A percentile compares a stretch with the other conserved stretches of the same genome.
phyloP scores from a whole-genome alignment of 345 rosid genomes.

The Lumnitzera racemosa region DNA sequence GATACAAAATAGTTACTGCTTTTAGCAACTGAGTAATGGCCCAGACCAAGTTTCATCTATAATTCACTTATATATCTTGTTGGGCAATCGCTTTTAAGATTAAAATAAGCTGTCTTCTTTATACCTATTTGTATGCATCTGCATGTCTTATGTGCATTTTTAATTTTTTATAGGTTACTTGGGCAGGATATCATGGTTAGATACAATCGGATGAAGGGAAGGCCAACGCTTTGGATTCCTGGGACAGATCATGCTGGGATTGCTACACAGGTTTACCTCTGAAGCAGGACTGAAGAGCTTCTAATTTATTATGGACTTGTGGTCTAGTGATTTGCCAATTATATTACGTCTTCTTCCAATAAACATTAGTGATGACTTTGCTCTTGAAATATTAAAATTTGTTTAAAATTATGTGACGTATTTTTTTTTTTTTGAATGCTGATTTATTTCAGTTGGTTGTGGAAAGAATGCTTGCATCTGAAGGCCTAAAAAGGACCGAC shows the following conservation, averaged over 20 bases:
- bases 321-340: no score
- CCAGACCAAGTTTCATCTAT: no score
- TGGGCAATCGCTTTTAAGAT: no score
- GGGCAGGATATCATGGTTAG: slow-evolving; percentile 82
- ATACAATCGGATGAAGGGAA: slow-evolving; percentile 88
- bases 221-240: slow-evolving; percentile 96
- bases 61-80: no score
- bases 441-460: slow-evolving; percentile 65
- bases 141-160: neutral
- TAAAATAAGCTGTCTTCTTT: no score
- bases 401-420: slow-evolving; percentile 15
- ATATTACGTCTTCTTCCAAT: no score
- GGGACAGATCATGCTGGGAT: slow-evolving; percentile 99
- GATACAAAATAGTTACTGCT: no score
- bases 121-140: neutral
- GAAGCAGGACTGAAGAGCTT: slow-evolving; percentile 5
- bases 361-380: neutral
- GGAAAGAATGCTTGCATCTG: slow-evolving; percentile 89
- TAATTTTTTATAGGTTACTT: slow-evolving; percentile 14
- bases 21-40: no score
- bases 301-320: no score
- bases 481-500: slow-evolving; percentile 79
- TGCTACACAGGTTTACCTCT: slow-evolving; percentile 77
- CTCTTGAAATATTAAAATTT: slow-evolving; percentile 8
- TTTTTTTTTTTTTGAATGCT: slow-evolving; percentile 11